Evolutionary conservation across 495 filamentous ascomycete genomes (phyloP), one percentile per base, ranked within the genome.

Genomic region (Xeromyces bisporus): DNA sequence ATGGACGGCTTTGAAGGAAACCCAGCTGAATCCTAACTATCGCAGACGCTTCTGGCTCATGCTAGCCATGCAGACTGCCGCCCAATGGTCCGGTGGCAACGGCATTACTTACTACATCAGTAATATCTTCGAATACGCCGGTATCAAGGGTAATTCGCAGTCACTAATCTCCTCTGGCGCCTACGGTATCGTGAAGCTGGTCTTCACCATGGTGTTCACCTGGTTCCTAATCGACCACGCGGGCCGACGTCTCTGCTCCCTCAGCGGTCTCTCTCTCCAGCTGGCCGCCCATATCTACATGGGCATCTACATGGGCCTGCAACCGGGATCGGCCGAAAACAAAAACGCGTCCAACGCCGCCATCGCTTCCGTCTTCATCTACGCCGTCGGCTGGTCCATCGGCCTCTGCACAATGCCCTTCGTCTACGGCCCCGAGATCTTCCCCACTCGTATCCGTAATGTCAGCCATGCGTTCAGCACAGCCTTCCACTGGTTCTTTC

Each of bases 351-450:
- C 53, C 11, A 44, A 60, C 30, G 56, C 60, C 5, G 60, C 60
- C 12, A 52, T 64, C 20, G 56, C 58, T 15, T 59, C 58, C 10
- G 53, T 64, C 16, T 64, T 62, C 38, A 34, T 64, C 18, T 64
- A 64, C 31, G 60, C 60, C 34, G 38, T 59, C 25, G 60, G 60
- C 39, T 64, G 60, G 60, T 64, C 59, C 28, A 41, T 64, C 43
- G 60, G 60, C n/a, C 60, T 64, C 23, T 64, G 58, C 36, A 64
- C 56, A 2, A 50, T 62, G n/a, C 60, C 59, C 3, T 62, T 58
- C 32, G 45, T 64, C 1, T 64, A 64, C 42, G 60, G 58, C 7
- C 56, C 58, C 2, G 60, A 64, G 38, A 58, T 64, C 12, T 64
- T 62, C 40, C 58, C 58, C 11, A 64, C 55, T 1, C 49, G 55